phyloP scores from a whole-genome alignment of 441 rosid genomes.

The Gossypium schwendimanii region DNA sequence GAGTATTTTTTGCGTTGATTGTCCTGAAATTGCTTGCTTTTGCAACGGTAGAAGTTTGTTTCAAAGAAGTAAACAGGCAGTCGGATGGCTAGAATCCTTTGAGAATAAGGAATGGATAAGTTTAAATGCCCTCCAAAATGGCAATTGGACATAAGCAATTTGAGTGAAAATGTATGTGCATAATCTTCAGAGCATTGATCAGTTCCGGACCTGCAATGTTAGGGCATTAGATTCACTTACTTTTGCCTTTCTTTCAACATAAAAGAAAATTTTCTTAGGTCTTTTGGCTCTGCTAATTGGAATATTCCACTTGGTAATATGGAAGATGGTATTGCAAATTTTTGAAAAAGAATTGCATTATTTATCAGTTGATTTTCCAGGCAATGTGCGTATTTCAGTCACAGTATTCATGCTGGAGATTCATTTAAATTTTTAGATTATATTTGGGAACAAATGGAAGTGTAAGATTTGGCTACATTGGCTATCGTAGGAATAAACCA shows the following conservation, averaged over 20 bases:
- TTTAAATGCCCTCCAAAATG: background rate
- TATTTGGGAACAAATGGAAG: background rate
- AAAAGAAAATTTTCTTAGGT: background rate
- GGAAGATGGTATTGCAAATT: background rate
- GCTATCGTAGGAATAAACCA: background rate
- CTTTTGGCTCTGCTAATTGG: background rate
- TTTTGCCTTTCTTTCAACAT: background rate
- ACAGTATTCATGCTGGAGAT: background rate
- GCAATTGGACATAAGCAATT: background rate
- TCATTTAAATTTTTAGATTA: background rate
- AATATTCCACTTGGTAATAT: background rate
- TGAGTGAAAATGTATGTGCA: background rate
- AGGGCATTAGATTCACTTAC: background rate
- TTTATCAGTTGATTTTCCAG: background rate
- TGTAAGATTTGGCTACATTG: background rate
- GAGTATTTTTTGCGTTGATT: background rate
- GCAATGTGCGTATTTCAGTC: background rate
- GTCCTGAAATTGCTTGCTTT: background rate
- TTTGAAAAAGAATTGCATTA: background rate
- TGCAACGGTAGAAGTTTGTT: background rate
- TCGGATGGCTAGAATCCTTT: background rate
- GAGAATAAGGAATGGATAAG: background rate
- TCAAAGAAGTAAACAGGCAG: background rate
- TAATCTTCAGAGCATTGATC: background rate
- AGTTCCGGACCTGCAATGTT: background rate